Conservation (phyloP, 345 rosid species). For the Euphorbia peplus region DNA sequence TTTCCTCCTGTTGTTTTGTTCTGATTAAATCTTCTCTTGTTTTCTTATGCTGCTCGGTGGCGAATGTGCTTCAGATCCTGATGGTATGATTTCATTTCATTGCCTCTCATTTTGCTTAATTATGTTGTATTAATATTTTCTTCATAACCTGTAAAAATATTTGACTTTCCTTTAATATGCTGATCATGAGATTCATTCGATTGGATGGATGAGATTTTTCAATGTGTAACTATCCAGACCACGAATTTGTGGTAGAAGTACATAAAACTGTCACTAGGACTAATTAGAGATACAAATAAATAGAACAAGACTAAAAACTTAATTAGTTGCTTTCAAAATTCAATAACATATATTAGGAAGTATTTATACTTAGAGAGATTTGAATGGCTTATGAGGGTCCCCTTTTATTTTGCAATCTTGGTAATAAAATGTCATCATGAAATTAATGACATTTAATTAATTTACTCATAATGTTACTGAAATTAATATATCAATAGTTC, state of each 20-base stretch:
- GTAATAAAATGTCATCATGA: no score
- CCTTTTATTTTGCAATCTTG: no score
- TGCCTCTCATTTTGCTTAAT: neutral
- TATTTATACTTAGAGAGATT: neutral
- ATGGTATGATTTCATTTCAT: slow-evolving; percentile 50
- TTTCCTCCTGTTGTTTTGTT: slow-evolving; percentile 8
- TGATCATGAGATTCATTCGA: neutral
- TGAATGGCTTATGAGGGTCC: no score
- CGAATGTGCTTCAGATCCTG: slow-evolving; percentile 66
- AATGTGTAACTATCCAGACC: neutral
- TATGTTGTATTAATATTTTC: neutral
- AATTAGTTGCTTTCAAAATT: neutral
- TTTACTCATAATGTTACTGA: no score
- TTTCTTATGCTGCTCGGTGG: slow-evolving; percentile 14
- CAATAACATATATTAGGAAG: neutral
- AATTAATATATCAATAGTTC: no score
- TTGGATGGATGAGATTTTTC: neutral
- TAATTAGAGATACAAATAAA: neutral
- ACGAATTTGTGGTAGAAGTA: neutral
- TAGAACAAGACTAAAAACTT: no score
- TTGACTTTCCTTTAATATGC: neutral
- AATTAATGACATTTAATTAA: no score
- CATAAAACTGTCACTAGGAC: neutral
- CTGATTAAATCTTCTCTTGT: slow-evolving; percentile 15
- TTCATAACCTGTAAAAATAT: neutral